Evolutionary conservation across 257 asterid genomes (phyloP), one percentile per base, ranked within the genome.

Genomic region (Datura wrightii): DNA sequence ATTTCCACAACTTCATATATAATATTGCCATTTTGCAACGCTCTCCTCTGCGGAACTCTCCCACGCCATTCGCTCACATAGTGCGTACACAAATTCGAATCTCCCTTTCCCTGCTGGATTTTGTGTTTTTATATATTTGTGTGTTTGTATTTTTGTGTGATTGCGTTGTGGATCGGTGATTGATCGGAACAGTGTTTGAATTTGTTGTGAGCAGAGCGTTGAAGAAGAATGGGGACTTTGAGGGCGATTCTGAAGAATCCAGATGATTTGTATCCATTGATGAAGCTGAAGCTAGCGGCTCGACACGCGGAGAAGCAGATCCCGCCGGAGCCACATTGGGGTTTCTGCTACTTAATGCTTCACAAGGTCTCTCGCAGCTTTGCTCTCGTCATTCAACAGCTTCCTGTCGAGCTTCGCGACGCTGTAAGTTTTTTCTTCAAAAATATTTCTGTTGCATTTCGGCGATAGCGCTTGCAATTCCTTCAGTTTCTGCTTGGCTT

Each of bases 311-410:
- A 87, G 87, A 94, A 91, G 91, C 98, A 93, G 97, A 96, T 94
- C 87, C 98, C 96, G 79, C 84, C 93, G 83, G 91, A 93, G 91
- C 97, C 98, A 46, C 98, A 96, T 91, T 96, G 98, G 98, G 94
- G 92, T 83, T 96, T 96, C 88, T 96, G 99, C 84, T 96, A 96
- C 91, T 8, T 87, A 44, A 92, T 94, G 98, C 98, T 96, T 79
- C 97, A 89, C 36, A 96, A 93, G 89, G 99, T 96, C 83, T 96
- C 99, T 36, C 92, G 98, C 83, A 94, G 98, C 79, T 96, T 92
- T 85, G 93, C 92, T 83, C 91, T 94, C 85, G 98, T 96, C 60
- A 93, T 96, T 89, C 98, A 93, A 90, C 98, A 96, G 91, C 98
- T 96, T 85, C 98, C 93, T 53, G 87, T 93, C 74, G 97, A 96